Evolutionary conservation across 2,329 filamentous ascomycete species (phyloP).

Genomic region (Colletotrichum sublineola): DNA sequence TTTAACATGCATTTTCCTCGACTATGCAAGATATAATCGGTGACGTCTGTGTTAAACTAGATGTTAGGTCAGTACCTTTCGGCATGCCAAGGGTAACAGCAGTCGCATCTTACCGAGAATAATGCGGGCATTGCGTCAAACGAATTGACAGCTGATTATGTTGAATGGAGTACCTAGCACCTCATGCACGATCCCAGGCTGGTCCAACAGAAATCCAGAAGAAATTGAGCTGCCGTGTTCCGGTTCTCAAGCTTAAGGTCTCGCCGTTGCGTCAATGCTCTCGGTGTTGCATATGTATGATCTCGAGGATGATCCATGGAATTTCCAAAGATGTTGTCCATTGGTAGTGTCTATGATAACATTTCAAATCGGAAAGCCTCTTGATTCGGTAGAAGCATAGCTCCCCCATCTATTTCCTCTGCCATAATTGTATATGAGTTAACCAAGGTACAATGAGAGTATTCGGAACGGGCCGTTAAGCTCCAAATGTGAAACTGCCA

Average conservation of each 20-base stretch:
- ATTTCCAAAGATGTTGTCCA: background rate
- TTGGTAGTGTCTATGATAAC: background rate
- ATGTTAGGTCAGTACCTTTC: background rate
- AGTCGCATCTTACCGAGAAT: background rate
- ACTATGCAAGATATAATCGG: too few relatives aligned
- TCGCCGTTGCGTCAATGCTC: background rate
- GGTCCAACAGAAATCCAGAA: background rate
- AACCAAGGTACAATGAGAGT: conserved; percentile 14
- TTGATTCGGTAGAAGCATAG: background rate
- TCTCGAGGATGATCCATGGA: background rate
- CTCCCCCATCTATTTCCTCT: background rate
- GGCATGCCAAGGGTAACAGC: conserved; percentile 8
- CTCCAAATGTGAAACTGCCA: conserved; percentile 24
- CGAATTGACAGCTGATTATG: background rate
- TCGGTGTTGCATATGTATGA: too few relatives aligned
- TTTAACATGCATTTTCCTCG: background rate
- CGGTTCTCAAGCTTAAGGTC: background rate
- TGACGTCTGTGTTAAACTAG: background rate
- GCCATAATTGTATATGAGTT: background rate
- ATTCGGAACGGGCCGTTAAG: conserved; percentile 39
- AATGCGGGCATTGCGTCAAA: conserved; percentile 2
- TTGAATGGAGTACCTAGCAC: background rate
- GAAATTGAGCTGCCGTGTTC: background rate
- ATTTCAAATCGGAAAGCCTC: background rate
- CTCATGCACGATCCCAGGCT: background rate